Percentiles rank a stretch among this genome's conserved stretches.
These are phyloP conservation scores for Beauveria rudraprayagi DNA, from an alignment of 2,329 filamentous ascomycete genomes.

Conservation along the genomic window DNA sequence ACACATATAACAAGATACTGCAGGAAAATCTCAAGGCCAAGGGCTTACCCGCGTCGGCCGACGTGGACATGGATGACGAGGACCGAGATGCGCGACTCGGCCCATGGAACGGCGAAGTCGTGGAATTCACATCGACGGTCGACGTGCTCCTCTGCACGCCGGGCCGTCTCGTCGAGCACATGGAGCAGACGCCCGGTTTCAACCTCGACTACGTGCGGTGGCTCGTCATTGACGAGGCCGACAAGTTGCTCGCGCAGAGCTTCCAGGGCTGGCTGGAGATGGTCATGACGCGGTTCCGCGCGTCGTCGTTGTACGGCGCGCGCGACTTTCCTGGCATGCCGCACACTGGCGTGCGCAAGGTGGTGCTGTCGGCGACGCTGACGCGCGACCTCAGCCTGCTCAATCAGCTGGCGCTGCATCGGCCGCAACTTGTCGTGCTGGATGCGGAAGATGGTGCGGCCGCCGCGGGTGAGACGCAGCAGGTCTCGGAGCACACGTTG, in stretches of 20 bases:
- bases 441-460: slow-evolving; percentile 45
- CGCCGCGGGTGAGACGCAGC: slow-evolving; percentile 26
- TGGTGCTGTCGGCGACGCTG: slow-evolving; percentile 88
- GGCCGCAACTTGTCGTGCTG: slow-evolving; percentile 70
- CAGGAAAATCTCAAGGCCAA: slow-evolving; percentile 16
- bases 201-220: slow-evolving; percentile 70
- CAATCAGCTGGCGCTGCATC: slow-evolving; percentile 60
- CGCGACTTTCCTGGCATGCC: slow-evolving; percentile 47
- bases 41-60: background rate
- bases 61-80: slow-evolving; percentile 7
- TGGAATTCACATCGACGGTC: slow-evolving; percentile 60
- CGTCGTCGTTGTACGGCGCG: slow-evolving; percentile 37
- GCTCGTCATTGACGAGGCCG: slow-evolving; percentile 90
- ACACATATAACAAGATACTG: slow-evolving; percentile 32
- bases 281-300: slow-evolving; percentile 55
- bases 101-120: slow-evolving; percentile 43
- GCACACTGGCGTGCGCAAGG: slow-evolving; percentile 58
- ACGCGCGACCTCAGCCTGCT: slow-evolving; percentile 78
- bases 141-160: slow-evolving; percentile 90
- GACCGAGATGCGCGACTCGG: slow-evolving; percentile 23
- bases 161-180: slow-evolving; percentile 83
- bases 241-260: slow-evolving; percentile 82
- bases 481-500: slow-evolving; percentile 42
- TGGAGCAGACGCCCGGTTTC: slow-evolving; percentile 77
- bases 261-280: slow-evolving; percentile 84